These are phyloP conservation scores for Salix koriyanagi DNA, from an alignment of 345 rosid species.

Conservation along the genomic window DNA sequence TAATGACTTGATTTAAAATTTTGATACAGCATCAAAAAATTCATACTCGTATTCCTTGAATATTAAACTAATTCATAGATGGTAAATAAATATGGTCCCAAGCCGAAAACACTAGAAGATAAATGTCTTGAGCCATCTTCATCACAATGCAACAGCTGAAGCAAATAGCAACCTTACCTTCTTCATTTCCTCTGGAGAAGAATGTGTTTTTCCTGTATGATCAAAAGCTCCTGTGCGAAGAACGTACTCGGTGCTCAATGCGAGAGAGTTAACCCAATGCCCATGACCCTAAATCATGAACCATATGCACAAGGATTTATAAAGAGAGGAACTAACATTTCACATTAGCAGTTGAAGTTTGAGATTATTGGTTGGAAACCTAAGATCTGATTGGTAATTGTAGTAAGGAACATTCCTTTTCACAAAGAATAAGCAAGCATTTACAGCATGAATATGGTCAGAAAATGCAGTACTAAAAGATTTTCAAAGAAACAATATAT, in stretches of 20 bases:
- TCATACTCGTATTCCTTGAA: not conserved
- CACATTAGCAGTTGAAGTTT: not conserved
- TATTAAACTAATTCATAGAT: not conserved
- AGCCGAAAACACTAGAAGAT: not conserved
- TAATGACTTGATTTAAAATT: not conserved
- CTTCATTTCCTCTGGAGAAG: constrained; percentile 77
- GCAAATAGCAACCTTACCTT: constrained; percentile 38
- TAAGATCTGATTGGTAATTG: not conserved
- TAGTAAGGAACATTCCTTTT: too few species aligned
- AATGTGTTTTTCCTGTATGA: constrained; percentile 73
- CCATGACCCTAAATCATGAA: constrained; percentile 74
- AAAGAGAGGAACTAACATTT: not conserved
- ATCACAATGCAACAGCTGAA: not conserved
- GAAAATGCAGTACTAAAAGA: not conserved
- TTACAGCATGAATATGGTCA: not conserved
- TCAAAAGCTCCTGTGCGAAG: constrained; percentile 96
- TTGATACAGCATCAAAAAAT: not conserved
- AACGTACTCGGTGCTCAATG: constrained; percentile 88
- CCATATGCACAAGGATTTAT: not conserved
- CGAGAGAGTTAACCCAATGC: constrained; percentile 97
- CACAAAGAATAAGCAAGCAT: too few species aligned
- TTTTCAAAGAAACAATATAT: not conserved
- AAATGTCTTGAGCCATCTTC: not conserved
- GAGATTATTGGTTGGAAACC: not conserved
- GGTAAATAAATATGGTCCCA: not conserved